Evolutionary conservation across 805 yeast species (phyloP).

Genomic region (Nadsonia fulvescens): DNA sequence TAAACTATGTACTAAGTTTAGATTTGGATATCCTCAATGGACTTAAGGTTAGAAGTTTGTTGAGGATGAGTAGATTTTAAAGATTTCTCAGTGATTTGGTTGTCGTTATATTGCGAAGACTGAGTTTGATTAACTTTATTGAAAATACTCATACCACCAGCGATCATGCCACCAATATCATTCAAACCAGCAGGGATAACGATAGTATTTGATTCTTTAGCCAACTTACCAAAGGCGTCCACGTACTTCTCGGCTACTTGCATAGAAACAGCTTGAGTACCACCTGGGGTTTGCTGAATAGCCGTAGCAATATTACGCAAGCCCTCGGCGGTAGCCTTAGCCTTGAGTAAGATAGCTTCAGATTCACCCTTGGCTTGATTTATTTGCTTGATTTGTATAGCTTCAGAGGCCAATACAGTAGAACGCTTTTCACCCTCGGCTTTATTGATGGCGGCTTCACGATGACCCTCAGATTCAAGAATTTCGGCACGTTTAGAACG

Average conservation of each 20-base stretch:
- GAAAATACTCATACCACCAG: constrained; percentile 59
- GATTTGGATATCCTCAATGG: too few species aligned
- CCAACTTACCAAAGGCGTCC: constrained; percentile 63
- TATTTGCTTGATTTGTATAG: constrained; percentile 38
- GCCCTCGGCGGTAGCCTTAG: constrained; percentile 61
- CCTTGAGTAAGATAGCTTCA: constrained; percentile 43
- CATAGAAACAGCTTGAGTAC: constrained; percentile 56
- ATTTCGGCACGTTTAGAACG: constrained; percentile 77
- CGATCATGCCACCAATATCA: constrained; percentile 57
- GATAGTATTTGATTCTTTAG: constrained; percentile 64
- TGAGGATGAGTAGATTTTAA: too few species aligned
- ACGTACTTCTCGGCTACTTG: constrained; percentile 75
- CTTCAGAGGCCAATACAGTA: constrained; percentile 61
- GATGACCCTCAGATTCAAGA: constrained; percentile 68
- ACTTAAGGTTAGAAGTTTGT: too few species aligned
- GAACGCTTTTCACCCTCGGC: constrained; percentile 70
- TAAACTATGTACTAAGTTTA: too few species aligned
- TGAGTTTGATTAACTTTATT: constrained; percentile 25
- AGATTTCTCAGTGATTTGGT: too few species aligned
- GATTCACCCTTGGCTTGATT: constrained; percentile 62
- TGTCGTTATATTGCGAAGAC: too few species aligned
- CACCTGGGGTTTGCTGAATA: constrained; percentile 49
- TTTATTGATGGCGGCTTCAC: constrained; percentile 62
- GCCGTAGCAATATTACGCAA: constrained; percentile 47
- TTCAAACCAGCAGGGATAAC: constrained; percentile 62